Evolutionary conservation across 768 basidiomycete species (phyloP).

Genomic region (Tephrocybe sp.): DNA sequence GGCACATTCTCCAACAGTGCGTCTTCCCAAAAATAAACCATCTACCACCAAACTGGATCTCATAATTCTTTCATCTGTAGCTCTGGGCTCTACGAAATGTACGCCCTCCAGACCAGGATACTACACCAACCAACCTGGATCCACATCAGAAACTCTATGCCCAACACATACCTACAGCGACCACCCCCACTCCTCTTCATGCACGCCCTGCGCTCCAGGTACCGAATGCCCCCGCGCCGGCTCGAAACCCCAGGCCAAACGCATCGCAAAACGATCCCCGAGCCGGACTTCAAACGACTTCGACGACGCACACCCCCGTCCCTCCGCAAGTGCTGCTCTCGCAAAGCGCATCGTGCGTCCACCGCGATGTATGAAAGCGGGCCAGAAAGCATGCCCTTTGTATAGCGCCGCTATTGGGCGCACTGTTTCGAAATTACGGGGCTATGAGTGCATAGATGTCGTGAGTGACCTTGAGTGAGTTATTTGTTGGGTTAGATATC

Average conservation of each 20-base stretch:
- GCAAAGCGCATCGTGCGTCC: background rate
- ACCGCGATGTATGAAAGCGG: slow-evolving; percentile 1
- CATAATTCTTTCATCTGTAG: background rate
- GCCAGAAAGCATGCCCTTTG: slow-evolving; percentile 5
- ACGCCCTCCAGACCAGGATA: background rate
- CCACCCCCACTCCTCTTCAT: slow-evolving; percentile 4
- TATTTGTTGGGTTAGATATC: no score
- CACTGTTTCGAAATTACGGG: background rate
- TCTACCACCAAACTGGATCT: background rate
- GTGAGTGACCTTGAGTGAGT: slow-evolving; percentile 5
- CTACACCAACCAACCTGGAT: background rate
- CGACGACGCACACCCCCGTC: background rate
- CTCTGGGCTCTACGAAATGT: background rate
- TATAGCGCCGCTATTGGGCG: slow-evolving; percentile 2
- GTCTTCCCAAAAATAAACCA: background rate
- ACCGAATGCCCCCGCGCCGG: background rate
- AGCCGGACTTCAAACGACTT: background rate
- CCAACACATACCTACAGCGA: background rate
- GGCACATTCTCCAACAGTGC: slow-evolving; percentile 2
- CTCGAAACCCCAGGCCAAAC: no score
- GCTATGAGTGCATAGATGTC: slow-evolving; percentile 8
- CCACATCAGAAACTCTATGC: background rate
- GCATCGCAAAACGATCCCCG: background rate
- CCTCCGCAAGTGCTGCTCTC: background rate
- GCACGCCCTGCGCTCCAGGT: slow-evolving; percentile 8